phyloP scores from a whole-genome alignment of 2,329 filamentous ascomycete genomes.

The Colletotrichum theobromicola region DNA sequence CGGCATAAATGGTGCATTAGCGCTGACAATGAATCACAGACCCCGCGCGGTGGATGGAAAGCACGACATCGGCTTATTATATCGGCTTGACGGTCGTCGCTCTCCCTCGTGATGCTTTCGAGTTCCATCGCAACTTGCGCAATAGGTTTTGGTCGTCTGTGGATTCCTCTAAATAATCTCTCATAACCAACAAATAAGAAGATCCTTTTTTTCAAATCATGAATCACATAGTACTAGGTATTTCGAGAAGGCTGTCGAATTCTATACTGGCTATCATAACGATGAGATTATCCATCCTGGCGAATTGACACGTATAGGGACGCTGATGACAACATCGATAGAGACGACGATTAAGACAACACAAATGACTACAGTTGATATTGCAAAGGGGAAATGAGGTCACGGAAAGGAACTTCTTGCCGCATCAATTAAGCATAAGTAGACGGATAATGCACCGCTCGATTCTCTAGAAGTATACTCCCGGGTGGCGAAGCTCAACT shows the following conservation, averaged over 20 bases:
- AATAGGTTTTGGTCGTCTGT: not conserved
- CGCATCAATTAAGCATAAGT: too few relatives aligned
- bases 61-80: not conserved
- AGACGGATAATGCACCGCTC: too few relatives aligned
- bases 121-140: not conserved
- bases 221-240: not conserved
- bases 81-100: not conserved
- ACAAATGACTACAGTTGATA: too few relatives aligned
- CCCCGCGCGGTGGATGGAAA: not conserved
- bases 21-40: not conserved
- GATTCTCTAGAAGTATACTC: slow-evolving; percentile 48
- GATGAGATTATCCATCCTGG: not conserved
- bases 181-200: not conserved
- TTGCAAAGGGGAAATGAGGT: not conserved
- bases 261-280: not conserved
- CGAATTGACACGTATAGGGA: not conserved
- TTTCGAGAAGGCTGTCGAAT: accelerated
- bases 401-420: slow-evolving; percentile 50
- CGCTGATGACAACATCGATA: not conserved
- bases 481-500: slow-evolving; percentile 51
- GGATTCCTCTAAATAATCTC: not conserved
- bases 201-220: not conserved
- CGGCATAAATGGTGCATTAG: not conserved
- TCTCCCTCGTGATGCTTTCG: not conserved
- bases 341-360: not conserved